Evolutionary conservation across 768 basidiomycete species (phyloP).

Genomic region (Kwoniella botswanensis): DNA sequence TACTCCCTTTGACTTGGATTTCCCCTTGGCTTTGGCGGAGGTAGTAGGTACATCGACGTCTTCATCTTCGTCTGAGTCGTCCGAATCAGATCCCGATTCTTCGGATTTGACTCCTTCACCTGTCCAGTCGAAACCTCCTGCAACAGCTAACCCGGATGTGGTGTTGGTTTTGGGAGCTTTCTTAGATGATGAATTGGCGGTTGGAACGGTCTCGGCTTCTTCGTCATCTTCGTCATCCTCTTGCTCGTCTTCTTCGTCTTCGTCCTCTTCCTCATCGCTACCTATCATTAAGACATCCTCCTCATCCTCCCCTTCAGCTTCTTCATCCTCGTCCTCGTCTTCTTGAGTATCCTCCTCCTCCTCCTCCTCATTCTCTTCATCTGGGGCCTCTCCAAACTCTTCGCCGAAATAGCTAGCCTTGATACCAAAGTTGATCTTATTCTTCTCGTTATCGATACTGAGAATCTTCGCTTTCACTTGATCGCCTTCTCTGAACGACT

Average conservation of each 20-base stretch:
- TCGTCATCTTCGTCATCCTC: conserved; percentile 60
- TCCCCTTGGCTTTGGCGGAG: conserved; percentile 47
- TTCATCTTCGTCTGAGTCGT: conserved; percentile 43
- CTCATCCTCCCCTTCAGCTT: conserved; percentile 32
- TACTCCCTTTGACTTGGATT: conserved; percentile 58
- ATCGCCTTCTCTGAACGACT: conserved; percentile 84
- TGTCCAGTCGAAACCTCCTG: conserved; percentile 58
- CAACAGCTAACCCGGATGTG: conserved; percentile 38
- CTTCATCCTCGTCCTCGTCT: conserved; percentile 50
- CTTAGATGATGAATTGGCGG: conserved; percentile 13
- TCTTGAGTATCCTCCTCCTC: conserved; percentile 48
- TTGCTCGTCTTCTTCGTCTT: conserved; percentile 55
- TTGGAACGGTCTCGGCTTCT: conserved; percentile 23
- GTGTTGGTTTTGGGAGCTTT: conserved; percentile 18
- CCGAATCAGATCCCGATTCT: conserved; percentile 62
- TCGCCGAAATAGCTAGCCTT: conserved; percentile 85
- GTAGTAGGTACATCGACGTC: conserved; percentile 29
- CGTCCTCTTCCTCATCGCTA: conserved; percentile 31
- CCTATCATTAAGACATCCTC: conserved; percentile 35
- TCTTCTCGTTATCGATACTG: conserved; percentile 74
- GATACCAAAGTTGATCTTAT: conserved; percentile 78
- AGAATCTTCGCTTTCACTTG: conserved; percentile 78
- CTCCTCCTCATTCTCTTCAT: conserved; percentile 46
- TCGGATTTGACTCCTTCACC: conserved; percentile 49
- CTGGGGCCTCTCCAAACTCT: conserved; percentile 62